Conservation (phyloP, 108 stramenopile species). For the Conticribra guillardii region DNA sequence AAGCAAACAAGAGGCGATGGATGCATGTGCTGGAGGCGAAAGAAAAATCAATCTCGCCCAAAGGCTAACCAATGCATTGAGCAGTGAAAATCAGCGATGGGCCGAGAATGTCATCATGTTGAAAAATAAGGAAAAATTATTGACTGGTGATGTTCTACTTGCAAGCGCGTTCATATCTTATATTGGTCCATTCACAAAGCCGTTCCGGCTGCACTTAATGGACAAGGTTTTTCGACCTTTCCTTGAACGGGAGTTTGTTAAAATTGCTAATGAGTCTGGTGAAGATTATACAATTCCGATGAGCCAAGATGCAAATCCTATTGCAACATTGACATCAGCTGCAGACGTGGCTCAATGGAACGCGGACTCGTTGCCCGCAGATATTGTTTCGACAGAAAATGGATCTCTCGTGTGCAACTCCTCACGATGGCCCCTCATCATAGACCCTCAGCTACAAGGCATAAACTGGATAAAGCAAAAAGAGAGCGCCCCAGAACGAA, state of each 20-base stretch:
- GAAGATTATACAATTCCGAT: constrained; percentile 44
- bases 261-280: constrained; percentile 18
- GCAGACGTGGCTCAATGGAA: constrained; percentile 77
- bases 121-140: constrained; percentile 55
- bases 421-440: constrained; percentile 80
- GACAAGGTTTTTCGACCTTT: constrained; percentile 63
- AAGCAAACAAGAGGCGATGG: constrained; percentile 68
- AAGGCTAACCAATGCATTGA: constrained; percentile 75
- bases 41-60: constrained; percentile 80
- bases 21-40: constrained; percentile 60
- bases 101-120: constrained; percentile 61
- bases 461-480: constrained; percentile 70
- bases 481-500: constrained; percentile 44
- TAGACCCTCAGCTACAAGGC: constrained; percentile 87
- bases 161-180: constrained; percentile 78
- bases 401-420: constrained; percentile 66
- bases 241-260: constrained; percentile 53
- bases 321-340: constrained; percentile 47
- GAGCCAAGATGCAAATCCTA: constrained; percentile 33
- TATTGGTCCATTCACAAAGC: constrained; percentile 81
- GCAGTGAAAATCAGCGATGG: constrained; percentile 88
- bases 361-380: constrained; percentile 60
- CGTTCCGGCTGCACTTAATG: constrained; percentile 69
- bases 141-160: constrained; percentile 83
- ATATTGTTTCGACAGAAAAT: constrained; percentile 64